phyloP scores from a whole-genome alignment of 257 asterid genomes.

The Capsicum pubescens region DNA sequence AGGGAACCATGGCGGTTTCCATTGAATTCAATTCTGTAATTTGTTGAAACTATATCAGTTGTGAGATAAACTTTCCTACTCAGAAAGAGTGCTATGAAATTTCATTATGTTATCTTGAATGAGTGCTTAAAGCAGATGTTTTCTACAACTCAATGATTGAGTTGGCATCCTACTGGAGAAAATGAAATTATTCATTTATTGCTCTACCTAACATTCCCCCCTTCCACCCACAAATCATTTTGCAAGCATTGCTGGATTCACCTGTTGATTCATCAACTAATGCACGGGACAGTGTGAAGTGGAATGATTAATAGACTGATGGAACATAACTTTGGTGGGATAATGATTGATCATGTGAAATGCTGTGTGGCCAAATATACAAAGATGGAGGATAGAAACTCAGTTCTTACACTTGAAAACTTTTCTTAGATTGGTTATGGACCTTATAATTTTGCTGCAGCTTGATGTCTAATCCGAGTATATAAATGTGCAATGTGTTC shows the following conservation, averaged over 20 bases:
- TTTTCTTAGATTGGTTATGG: background rate
- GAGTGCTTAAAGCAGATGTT: background rate
- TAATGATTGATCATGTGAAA: conserved; percentile 8
- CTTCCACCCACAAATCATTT: no score
- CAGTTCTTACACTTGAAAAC: background rate
- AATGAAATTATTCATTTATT: background rate
- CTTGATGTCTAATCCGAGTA: background rate
- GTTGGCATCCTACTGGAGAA: background rate
- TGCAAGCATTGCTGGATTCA: background rate
- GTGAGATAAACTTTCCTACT: conserved; percentile 25
- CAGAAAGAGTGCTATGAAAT: background rate
- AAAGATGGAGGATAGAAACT: background rate
- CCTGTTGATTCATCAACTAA: background rate
- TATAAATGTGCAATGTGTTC: background rate
- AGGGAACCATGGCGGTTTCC: conserved; percentile 28
- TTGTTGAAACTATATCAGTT: conserved; percentile 30
- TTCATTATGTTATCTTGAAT: conserved; percentile 13
- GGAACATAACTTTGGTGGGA: background rate
- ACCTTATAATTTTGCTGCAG: background rate
- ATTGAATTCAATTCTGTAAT: conserved; percentile 24
- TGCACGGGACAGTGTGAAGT: background rate
- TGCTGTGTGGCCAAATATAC: background rate
- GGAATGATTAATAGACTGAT: background rate
- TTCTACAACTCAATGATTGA: background rate
- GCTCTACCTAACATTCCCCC: background rate